These are phyloP conservation scores for Gamarada debralockiae DNA, from an alignment of 495 filamentous ascomycete species.

Conservation along the genomic window DNA sequence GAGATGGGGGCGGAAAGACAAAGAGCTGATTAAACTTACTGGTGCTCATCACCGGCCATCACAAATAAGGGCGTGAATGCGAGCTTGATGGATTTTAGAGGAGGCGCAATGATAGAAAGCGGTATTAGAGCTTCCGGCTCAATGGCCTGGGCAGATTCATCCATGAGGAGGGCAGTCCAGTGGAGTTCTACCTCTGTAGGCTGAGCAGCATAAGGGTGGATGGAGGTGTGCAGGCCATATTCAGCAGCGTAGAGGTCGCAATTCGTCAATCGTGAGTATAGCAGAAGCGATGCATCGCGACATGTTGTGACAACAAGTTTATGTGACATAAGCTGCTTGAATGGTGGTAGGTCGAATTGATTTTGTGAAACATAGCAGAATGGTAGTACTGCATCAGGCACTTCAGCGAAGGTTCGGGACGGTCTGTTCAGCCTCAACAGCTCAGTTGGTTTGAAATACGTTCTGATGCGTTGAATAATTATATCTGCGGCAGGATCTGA, in stretches of 20 bases:
- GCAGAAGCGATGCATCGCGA: constrained; percentile 44
- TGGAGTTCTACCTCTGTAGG: constrained; percentile 30
- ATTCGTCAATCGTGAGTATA: constrained; percentile 45
- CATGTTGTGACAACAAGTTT: constrained; percentile 48
- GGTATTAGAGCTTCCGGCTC: constrained; percentile 49
- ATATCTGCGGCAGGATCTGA: constrained; percentile 54
- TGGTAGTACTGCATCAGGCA: constrained; percentile 38
- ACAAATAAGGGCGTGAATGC: constrained; percentile 39
- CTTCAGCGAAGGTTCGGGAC: constrained; percentile 43
- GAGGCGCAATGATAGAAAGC: constrained; percentile 46
- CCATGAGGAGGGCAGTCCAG: constrained; percentile 51
- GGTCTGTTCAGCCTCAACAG: constrained; percentile 47
- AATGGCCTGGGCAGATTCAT: constrained; percentile 55
- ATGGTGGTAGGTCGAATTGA: constrained; percentile 44
- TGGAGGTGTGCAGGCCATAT: constrained; percentile 6
- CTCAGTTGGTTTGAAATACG: constrained; percentile 33
- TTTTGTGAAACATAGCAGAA: constrained; percentile 42
- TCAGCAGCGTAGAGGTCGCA: constrained; percentile 25
- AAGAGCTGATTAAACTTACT: too few relatives aligned
- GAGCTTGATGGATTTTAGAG: constrained; percentile 25
- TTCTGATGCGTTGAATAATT: constrained; percentile 40
- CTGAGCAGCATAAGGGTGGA: constrained; percentile 17
- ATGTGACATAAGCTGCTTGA: constrained; percentile 44
- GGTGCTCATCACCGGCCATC: constrained; percentile 55
- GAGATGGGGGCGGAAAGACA: too few relatives aligned